Conservation (phyloP, 306 rosid species). For the Vicia sativa region DNA sequence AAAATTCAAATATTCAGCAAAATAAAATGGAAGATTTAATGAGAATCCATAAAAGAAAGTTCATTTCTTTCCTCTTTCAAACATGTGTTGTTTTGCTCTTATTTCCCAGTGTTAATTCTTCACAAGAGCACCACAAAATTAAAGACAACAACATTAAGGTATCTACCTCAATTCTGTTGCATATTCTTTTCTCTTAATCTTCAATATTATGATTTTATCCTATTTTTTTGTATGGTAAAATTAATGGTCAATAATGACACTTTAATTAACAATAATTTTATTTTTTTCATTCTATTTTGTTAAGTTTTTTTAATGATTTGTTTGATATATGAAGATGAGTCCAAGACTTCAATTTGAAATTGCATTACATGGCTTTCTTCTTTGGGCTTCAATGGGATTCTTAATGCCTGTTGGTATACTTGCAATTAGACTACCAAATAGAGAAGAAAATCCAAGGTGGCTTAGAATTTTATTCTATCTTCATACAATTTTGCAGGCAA, state of each 20-base stretch:
- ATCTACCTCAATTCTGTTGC: constrained; percentile 33
- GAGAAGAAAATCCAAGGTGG: constrained; percentile 62
- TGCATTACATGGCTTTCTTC: constrained; percentile 78
- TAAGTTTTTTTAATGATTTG: background rate
- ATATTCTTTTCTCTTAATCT: background rate
- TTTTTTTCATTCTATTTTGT: background rate
- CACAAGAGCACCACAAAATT: constrained; percentile 50
- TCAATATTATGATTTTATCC: background rate
- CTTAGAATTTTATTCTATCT: constrained; percentile 59
- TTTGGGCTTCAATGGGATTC: constrained; percentile 95
- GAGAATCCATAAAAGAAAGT: constrained; percentile 41
- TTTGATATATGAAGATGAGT: constrained; percentile 49
- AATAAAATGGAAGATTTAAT: constrained; percentile 36
- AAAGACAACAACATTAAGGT: constrained; percentile 53
- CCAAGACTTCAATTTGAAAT: constrained; percentile 59
- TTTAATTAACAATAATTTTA: background rate
- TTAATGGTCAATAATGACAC: background rate
- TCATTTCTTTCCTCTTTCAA: constrained; percentile 48
- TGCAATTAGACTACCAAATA: constrained; percentile 66
- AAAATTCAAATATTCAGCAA: background rate
- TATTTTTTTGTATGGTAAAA: background rate
- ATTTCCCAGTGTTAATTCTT: constrained; percentile 45
- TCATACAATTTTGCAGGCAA: constrained; percentile 80
- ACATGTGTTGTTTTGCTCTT: constrained; percentile 47
- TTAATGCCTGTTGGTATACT: constrained; percentile 88